Percentiles rank a stretch among this genome's conserved stretches.
Evolutionary conservation across 1,139 yeast species (phyloP).

Genomic region (Nakaseomyces glabratus): DNA sequence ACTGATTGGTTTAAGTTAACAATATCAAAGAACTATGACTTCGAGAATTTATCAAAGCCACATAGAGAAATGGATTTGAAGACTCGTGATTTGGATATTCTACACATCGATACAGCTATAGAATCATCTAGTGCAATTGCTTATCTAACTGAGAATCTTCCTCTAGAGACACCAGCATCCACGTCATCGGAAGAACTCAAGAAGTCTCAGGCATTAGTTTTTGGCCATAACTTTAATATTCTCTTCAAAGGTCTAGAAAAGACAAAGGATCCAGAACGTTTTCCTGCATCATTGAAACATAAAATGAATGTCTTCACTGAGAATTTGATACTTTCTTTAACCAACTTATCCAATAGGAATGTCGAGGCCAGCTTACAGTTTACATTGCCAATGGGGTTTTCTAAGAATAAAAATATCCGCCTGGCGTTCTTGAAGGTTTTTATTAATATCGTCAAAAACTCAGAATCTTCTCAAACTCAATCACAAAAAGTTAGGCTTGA

Average conservation of each 20-base stretch:
- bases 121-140: slow-evolving; percentile 57
- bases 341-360: slow-evolving; percentile 62
- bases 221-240: slow-evolving; percentile 64
- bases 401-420: slow-evolving; percentile 54
- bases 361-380: slow-evolving; percentile 69
- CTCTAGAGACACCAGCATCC: slow-evolving; percentile 56
- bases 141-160: slow-evolving; percentile 44
- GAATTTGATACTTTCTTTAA: slow-evolving; percentile 57
- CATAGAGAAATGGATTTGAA: slow-evolving; percentile 28
- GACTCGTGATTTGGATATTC: slow-evolving; percentile 41
- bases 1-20: slow-evolving; percentile 65
- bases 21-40: slow-evolving; percentile 30
- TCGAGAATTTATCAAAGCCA: slow-evolving; percentile 28
- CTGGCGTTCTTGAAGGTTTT: slow-evolving; percentile 71
- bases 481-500: slow-evolving; percentile 29
- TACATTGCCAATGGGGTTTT: slow-evolving; percentile 73
- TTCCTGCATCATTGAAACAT: slow-evolving; percentile 37
- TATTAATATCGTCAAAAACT: slow-evolving; percentile 50
- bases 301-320: slow-evolving; percentile 52
- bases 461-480: slow-evolving; percentile 19
- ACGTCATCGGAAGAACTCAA: slow-evolving; percentile 47
- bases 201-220: slow-evolving; percentile 53
- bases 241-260: slow-evolving; percentile 64
- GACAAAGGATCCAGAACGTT: slow-evolving; percentile 35
- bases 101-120: slow-evolving; percentile 56